Evolutionary conservation across 2,329 filamentous ascomycete species (phyloP).

Genomic region (Fusarium nematophilum): DNA sequence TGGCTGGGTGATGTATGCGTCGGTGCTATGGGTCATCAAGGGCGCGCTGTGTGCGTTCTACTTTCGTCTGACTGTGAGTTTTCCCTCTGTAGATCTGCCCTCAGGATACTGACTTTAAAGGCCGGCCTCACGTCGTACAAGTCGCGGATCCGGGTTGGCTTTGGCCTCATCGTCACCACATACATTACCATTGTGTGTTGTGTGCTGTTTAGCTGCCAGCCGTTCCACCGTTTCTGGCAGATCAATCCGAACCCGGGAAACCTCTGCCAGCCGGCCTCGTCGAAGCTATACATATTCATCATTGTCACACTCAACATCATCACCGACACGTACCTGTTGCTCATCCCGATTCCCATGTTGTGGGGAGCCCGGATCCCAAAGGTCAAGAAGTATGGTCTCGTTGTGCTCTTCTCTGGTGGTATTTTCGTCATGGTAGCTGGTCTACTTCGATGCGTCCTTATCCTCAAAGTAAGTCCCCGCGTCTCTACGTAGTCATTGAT

Average conservation of each 20-base stretch:
- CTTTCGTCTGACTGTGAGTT: conserved; percentile 58
- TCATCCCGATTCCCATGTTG: conserved; percentile 61
- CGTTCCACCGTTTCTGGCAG: conserved; percentile 54
- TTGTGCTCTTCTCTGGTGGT: conserved; percentile 60
- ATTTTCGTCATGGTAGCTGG: conserved; percentile 54
- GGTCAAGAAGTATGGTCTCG: conserved; percentile 62
- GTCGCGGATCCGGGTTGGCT: conserved; percentile 47
- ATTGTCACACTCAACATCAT: conserved; percentile 51
- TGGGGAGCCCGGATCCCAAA: conserved; percentile 62
- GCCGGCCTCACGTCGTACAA: conserved; percentile 35
- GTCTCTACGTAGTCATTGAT: neutral
- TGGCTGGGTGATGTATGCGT: conserved; percentile 63
- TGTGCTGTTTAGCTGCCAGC: conserved; percentile 50
- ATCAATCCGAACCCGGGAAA: conserved; percentile 56
- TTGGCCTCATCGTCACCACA: conserved; percentile 47
- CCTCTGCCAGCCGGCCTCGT: conserved; percentile 53
- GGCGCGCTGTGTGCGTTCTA: conserved; percentile 64
- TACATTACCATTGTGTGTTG: conserved; percentile 49
- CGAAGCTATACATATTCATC: conserved; percentile 53
- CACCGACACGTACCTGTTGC: conserved; percentile 55
- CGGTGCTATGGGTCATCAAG: conserved; percentile 64
- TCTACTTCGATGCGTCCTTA: conserved; percentile 50
- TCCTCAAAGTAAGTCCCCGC: conserved; percentile 45
- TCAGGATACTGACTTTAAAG: conserved; percentile 43
- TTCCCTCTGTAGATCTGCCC: conserved; percentile 40